Evolutionary conservation across 345 rosid species (phyloP).

Genomic region (Trapa bicornis): DNA sequence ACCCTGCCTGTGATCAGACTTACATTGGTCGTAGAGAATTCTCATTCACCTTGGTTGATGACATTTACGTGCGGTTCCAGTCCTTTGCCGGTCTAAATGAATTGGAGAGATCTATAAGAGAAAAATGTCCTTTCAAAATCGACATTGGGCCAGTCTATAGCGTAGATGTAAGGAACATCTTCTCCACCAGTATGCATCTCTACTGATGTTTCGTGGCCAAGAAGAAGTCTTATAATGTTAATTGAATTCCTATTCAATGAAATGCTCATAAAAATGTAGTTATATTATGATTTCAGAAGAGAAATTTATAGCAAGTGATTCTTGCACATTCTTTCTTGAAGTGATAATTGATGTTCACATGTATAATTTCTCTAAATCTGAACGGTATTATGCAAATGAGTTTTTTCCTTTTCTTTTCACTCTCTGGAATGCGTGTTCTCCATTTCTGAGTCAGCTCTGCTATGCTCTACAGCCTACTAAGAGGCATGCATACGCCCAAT

Average conservation of each 20-base stretch:
- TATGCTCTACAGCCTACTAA: slow-evolving; percentile 50
- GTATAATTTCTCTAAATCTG: neutral
- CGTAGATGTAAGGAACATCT: slow-evolving; percentile 48
- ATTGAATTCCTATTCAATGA: neutral
- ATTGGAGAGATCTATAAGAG: slow-evolving; percentile 51
- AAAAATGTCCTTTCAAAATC: slow-evolving; percentile 63
- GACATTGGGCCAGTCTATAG: slow-evolving; percentile 84
- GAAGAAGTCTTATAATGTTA: neutral
- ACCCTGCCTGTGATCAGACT: slow-evolving; percentile 72
- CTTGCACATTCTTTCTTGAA: neutral
- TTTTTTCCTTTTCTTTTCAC: neutral
- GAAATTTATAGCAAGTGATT: neutral
- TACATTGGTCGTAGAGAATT: slow-evolving; percentile 73
- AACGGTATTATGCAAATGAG: neutral
- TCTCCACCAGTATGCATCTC: neutral
- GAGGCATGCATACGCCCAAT: slow-evolving; percentile 65
- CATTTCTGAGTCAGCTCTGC: neutral
- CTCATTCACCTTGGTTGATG: slow-evolving; percentile 72
- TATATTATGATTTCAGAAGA: neutral
- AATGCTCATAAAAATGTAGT: neutral
- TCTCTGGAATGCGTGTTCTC: neutral
- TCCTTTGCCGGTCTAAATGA: slow-evolving; percentile 50
- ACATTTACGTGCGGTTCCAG: slow-evolving; percentile 61
- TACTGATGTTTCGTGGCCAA: neutral
- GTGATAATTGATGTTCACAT: neutral